Evolutionary conservation across 495 filamentous ascomycete genomes (phyloP), one percentile per base, ranked within the genome.

Genomic region (Neurospora sp.): DNA sequence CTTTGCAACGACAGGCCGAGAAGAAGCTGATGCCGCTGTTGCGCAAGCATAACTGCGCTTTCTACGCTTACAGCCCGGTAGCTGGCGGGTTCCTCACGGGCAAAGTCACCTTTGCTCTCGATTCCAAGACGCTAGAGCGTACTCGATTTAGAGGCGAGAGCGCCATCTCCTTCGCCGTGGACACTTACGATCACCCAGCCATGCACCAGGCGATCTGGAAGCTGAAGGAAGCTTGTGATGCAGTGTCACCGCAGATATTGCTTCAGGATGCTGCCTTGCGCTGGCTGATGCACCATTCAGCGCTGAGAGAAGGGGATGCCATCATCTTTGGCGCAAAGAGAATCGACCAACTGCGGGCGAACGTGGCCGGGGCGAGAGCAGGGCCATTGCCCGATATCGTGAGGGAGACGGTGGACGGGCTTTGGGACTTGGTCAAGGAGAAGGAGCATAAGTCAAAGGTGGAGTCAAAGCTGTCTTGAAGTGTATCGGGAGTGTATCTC

Each of bases 281-380:
- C 27, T 91, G 88, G 89, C 73, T 89, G 4, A 78, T 77, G 12
- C 85, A 85, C 74, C 81, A 90, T 73, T 86, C 85, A 3, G 76
- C 73, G 18, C 77, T 90, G 47, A 81, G 82, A 4, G 38, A 77
- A 53, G 85, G 83, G 0, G 88, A 91, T 80, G 87, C 75, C 3
- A 73, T 89, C 16, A 84, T 90, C 38, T 72, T 88, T 69, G 89
- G 88, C 4, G 83, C 85, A 1, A 84, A 73, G 45, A 40, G 18
- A 39, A 31, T 73, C 10, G 27, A 70, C 20, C 69, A 73, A 68
- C 39, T 73, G 3, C 45, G 71, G 65, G 14, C 8, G 8, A 73
- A 73, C 44, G 69, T 71, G 39, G 39, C 69, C 20, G 69, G 31
- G 16, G 69, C 72, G 45, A 61, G 72, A 27, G 39, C 27, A 20